Evolutionary conservation across 768 basidiomycete species (phyloP), one percentile per base, ranked within the genome.

Genomic region (Suillus cothurnatus): DNA sequence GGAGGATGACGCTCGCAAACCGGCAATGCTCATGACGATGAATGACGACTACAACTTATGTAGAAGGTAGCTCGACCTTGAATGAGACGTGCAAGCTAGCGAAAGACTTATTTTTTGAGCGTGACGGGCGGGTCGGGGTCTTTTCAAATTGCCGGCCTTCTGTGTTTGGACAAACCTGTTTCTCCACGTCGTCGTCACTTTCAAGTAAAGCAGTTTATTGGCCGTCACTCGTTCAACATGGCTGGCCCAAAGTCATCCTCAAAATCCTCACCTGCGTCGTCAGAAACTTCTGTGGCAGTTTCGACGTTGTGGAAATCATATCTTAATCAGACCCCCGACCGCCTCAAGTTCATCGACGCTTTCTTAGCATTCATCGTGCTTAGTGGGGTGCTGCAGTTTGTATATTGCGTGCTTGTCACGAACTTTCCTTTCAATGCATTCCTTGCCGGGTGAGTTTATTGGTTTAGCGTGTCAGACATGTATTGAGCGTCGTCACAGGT

Each of bases 391-490:
- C 74, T 88, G 53, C 96, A 98, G 76, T 98, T 99, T 80, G 79
- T 85, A 12, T 99, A 99, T 81, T 95, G 97, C 80, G 79, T 97
- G 36, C 82, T 94, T 69, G 84, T 99, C 67, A 95, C 95, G 64
- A 92, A 89, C 80, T 99, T 89, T 79, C 97, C 97, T 28, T 98
- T 96, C 84, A 98, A 99, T 71, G 95, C 97, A 45, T 99, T 99
- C 80, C 78, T 98, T 70, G 90, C 95, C 68, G 96, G 95, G 97
- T 98, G 79, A 67, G 93, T 79, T 9, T 4, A 23, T 45, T 55
- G 31, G 23, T 53, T 53, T 17, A 14, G 64, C 17, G 15, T n/a
- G 39, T 47, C 4, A 58, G 43, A 8, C 39, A 61, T 26, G 32
- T 47, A 58, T 50, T 26, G 15, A 50, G 12, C 9, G 28, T 19